Base-by-base conservation (phyloP, 768 basidiomycete species). In the Ramaria rubella region DNA sequence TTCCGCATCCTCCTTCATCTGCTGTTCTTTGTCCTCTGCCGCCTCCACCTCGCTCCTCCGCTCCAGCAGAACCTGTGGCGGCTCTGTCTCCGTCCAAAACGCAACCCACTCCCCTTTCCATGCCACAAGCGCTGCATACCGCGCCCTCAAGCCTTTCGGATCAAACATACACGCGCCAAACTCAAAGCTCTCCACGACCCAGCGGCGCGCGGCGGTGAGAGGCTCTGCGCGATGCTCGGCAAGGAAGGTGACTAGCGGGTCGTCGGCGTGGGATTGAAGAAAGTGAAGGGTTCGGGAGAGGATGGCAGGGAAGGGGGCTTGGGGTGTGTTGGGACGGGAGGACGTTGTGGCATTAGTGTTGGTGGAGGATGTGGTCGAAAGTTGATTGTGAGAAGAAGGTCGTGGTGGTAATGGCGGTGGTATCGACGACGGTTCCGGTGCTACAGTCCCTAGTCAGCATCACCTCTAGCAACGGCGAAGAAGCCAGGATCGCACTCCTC, bases 161-260 rank as follows among this genome's bases (percentile, higher is more conserved):
- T 83, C 81, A 62, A 83, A 81, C 78, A 83, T 80, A 62, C 75
- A 77, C 5, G 69, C 68, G 4, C 81, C 80, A 59, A 83, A 83
- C 63, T 84, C 81, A 59, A 80, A 79, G 38, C 72, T 74, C 62
- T 83, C 81, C 24, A 77, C 61, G 34, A 82, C 62, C 79, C 77
- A 81, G 23, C 75, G 74, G 61, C 74, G 76, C 33, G 75, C 73
- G 4, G 78, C 77, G 15, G 67, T 65, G 40, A 81, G 62, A 0
- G 81, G 81, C 14, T 77, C 78, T 42, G 80, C 71, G 14, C 75
- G 68, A 67, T 84, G 80, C 60, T 81, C 81, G 51, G 71, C 71
- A 27, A 77, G 62, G 78, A 79, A 83, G 19, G 72, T 72, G 8
- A 74, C 74, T 24, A 81, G 31, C 7, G 76, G 71, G 44, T 77